phyloP scores from a whole-genome alignment of 306 rosid species.

The barrel medic (Medicago truncatula) region DNA sequence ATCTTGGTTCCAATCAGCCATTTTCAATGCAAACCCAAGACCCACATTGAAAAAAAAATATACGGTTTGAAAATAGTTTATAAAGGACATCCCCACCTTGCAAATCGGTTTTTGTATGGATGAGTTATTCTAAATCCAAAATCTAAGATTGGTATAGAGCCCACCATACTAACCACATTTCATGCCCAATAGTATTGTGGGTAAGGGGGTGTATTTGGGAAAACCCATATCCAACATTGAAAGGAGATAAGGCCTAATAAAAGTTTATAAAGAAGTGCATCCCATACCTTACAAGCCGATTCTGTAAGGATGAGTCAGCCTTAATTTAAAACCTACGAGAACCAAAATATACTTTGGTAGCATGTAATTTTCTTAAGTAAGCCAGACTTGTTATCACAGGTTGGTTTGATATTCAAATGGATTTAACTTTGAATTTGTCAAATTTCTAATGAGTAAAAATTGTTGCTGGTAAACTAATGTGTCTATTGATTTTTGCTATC shows the following conservation, averaged over 20 bases:
- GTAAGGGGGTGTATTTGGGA: background rate
- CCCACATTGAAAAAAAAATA: background rate
- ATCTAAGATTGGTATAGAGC: background rate
- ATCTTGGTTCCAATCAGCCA: background rate
- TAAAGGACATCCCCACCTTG: background rate
- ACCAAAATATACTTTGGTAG: background rate
- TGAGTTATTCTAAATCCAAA: background rate
- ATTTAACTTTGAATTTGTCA: background rate
- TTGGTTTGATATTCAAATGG: slow-evolving; percentile 23
- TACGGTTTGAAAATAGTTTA: background rate
- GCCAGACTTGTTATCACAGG: slow-evolving; percentile 7
- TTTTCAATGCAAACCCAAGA: background rate
- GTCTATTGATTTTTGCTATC: slow-evolving; percentile 9
- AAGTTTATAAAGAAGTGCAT: background rate
- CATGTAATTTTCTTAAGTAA: slow-evolving; percentile 24
- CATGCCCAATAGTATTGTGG: background rate
- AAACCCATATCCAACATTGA: background rate
- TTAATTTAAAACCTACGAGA: background rate
- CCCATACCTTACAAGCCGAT: background rate
- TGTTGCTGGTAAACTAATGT: slow-evolving; percentile 27
- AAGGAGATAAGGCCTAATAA: background rate
- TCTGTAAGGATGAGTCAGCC: background rate
- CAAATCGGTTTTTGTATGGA: background rate
- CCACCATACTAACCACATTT: background rate
- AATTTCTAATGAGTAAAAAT: background rate